Evolutionary conservation across 2,329 filamentous ascomycete genomes (phyloP), one percentile per base, ranked within the genome.

Genomic region (Paracoccidioides lutzii): DNA sequence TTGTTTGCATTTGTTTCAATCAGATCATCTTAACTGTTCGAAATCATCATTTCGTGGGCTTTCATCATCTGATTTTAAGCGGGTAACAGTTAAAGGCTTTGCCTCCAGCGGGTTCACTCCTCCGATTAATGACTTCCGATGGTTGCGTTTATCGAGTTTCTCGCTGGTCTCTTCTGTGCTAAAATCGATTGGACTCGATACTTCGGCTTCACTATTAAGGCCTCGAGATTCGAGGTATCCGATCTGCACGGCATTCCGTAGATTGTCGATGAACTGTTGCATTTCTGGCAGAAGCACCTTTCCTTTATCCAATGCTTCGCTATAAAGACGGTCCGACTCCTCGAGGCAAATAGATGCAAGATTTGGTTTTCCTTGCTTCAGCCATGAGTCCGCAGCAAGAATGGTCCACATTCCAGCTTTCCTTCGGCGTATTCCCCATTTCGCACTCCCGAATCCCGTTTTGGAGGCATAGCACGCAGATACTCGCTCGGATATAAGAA

Each of bases 371-470:
- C 80, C 82, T 59, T 90, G 80, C 52, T 80, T 79, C 55, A 91
- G 76, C 93, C 93, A 98, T 1, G 83, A 80, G 63, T 95, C 87
- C 0, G 90, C 84, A 1, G 88, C 86, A 42, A 95, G 78, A 28
- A 93, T 78, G 61, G 84, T 86, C 90, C 90, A 98, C 60, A 95
- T 80, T 0, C 88, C 93, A 2, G 90, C 87, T 74, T 96, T 98
- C 51, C 93, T 80, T 58, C 79, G 80, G 59, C 91, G 80, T 7
- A 80, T 78, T 14, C 90, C 90, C 77, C 84, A 87, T 41, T 75
- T 75, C 58, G 83, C 79, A 7, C 79, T 80, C 0, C 85, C 84
- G 3, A 82, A 73, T 2, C 87, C 84, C 32, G 78, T 78, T 61
- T 87, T 88, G 3, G 86, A 83, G 0, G 82, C 81, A 70, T 91